These are phyloP conservation scores for Tuber brumale DNA, from an alignment of 495 filamentous ascomycete genomes.

Conservation along the genomic window DNA sequence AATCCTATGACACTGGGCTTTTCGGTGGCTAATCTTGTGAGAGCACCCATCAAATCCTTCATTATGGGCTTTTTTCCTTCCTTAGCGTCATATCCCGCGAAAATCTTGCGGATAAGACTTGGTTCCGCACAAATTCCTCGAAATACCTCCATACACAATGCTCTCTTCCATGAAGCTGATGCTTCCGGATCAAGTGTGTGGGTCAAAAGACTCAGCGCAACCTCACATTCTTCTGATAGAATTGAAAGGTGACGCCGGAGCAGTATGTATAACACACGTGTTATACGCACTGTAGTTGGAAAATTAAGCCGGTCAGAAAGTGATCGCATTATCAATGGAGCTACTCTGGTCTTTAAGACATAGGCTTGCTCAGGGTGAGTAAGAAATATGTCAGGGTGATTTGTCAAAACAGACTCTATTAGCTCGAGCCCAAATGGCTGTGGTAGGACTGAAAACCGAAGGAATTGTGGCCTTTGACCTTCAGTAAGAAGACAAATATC, in stretches of 20 bases:
- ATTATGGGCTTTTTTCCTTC: conserved; percentile 70
- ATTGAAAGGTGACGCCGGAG: conserved; percentile 68
- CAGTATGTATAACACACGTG: conserved; percentile 72
- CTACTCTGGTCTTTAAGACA: conserved; percentile 67
- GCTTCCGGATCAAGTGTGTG: conserved; percentile 82
- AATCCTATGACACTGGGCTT: conserved; percentile 82
- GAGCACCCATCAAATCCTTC: conserved; percentile 68
- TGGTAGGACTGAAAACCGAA: conserved; percentile 66
- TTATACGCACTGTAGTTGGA: conserved; percentile 70
- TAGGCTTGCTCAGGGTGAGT: conserved; percentile 73
- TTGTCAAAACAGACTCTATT: conserved; percentile 79
- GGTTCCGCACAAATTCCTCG: conserved; percentile 75
- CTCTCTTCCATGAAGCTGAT: conserved; percentile 71
- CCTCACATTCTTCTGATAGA: conserved; percentile 71
- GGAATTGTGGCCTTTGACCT: conserved; percentile 69
- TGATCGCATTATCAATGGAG: conserved; percentile 73
- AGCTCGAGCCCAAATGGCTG: conserved; percentile 81
- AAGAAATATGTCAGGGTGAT: conserved; percentile 72
- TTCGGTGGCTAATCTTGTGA: conserved; percentile 84
- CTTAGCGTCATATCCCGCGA: conserved; percentile 65
- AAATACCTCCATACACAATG: conserved; percentile 85
- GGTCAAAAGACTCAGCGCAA: conserved; percentile 75
- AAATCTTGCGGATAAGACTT: conserved; percentile 69
- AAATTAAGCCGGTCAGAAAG: conserved; percentile 75
- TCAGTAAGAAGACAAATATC: conserved; percentile 86